Evolutionary conservation across 768 basidiomycete species (phyloP), one percentile per base, ranked within the genome.

Genomic region (Albatrellus ellisii): DNA sequence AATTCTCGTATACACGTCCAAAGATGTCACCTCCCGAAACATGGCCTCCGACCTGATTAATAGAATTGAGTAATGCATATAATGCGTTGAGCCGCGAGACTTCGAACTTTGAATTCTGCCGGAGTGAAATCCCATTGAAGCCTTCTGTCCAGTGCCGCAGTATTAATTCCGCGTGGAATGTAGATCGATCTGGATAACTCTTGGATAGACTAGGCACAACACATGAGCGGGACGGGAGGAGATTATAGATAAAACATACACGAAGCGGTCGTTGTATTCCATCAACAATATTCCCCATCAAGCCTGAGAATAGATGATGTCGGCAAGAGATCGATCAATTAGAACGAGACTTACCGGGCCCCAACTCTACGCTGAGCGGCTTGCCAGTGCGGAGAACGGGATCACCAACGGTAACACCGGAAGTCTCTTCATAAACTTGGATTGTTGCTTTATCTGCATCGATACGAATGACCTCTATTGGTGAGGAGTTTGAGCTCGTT

Each of bases 221-320:
- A 21, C 11, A 18, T 11, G 6, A 45, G 33, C 39, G 28, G 39
- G 6, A 41, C 31, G 15, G 31, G 37, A 48, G 22, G 31, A 33
- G 24, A 12, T 32, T 21, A 43, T 37, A 38, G 34, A 45, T 27
- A 39, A 15, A 32, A 60, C 84, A 49, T 57, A 89, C 87, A 54
- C 87, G 75, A 28, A 90, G 67, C 45, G 91, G 91, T 56, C 91
- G 77, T 61, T 95, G 91, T 56, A 94, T 92, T 54, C 92, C 91
- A 64, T 97, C 92, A 52, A 94, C 90, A 55, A 99, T 99, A 60
- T 99, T 98, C n/a, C 79, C 80, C 95, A 99, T 98, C 45, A 99
- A 66, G 52, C 95, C 94, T 95, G 45, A 2, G 9, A 27, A 12
- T 12, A 41, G 14, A 41, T 6, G 12, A 31, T 15, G 40, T 11